Evolutionary conservation across 2,329 filamentous ascomycete genomes (phyloP), one percentile per base, ranked within the genome.

Genomic region (Sclerotinia borealis): DNA sequence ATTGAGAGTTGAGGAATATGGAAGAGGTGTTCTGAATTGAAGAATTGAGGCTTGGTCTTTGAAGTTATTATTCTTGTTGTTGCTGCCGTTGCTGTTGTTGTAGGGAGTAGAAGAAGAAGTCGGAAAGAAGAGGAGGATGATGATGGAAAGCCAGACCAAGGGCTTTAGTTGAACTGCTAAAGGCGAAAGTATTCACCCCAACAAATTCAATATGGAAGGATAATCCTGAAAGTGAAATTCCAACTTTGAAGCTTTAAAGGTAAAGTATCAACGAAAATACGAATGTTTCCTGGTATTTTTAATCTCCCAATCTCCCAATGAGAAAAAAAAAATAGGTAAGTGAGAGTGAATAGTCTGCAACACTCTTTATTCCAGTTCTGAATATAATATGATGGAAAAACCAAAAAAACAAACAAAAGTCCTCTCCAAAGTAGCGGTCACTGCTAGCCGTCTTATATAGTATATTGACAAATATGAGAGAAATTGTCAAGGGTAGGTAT

Each of bases 361-460:
- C 31, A 27, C n/a, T 56, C 29, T 15, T 31, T 17, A 22, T 31
- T 13, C 17, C 51, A 29, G 10, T 39, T n/a, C 19, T 29, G 25
- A 41, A 58, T 34, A 25, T 34, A 41, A 58, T 34, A 25, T 34
- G n/a, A 25, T 13, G 13, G 25, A 8, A 17, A 22, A 45, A 17
- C 13, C 8, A 2, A 36, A 11, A 58, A 58, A 34, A 4, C 19
- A 29, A 31, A 48, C 31, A 59, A 37, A 48, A 37, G 22, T 49
- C 41, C 43, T 49, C 39, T 59, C 55, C 55, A 59, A 49, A 49
- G 1, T 49, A 17, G 55, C 43, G 55, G 55, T 59, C 43, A 59
- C 55, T 4, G 34, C 13, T 15, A 37, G 13, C 11, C 43, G 15
- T 49, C 27, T 49, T 49, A 59, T 59, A 59, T 49, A 59, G 22